phyloP scores from a whole-genome alignment of 208 protist species.

The Endotrypanum monterogeii region DNA sequence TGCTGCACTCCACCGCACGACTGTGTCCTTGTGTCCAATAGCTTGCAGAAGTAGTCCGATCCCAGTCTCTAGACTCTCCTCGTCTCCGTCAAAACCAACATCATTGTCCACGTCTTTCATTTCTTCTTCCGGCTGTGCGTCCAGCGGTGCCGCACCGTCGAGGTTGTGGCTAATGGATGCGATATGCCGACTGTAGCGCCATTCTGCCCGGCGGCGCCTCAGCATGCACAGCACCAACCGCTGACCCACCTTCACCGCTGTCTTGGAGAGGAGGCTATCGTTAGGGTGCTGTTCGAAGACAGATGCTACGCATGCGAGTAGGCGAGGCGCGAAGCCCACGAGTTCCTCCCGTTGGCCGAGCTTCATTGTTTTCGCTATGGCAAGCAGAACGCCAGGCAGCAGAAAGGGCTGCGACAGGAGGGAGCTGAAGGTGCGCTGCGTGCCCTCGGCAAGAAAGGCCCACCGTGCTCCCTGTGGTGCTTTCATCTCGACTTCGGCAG shows the following conservation, averaged over 20 bases:
- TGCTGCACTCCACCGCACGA: slow-evolving; percentile 97
- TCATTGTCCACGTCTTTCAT: slow-evolving; percentile 30
- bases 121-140: not conserved
- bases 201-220: slow-evolving; percentile 77
- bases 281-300: slow-evolving; percentile 30
- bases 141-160: slow-evolving; percentile 1
- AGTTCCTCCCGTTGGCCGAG: slow-evolving; percentile 89
- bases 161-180: slow-evolving; percentile 78
- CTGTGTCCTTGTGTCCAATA: slow-evolving; percentile 89
- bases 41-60: slow-evolving; percentile 72
- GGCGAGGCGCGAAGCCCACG: slow-evolving; percentile 45
- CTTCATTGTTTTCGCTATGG: slow-evolving; percentile 93
- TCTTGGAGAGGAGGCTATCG: slow-evolving; percentile 85
- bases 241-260: slow-evolving; percentile 90
- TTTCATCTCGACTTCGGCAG: not conserved
- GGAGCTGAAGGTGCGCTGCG: slow-evolving; percentile 26
- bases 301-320: slow-evolving; percentile 47
- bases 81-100: slow-evolving; percentile 54
- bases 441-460: slow-evolving; percentile 24
- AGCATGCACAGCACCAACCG: slow-evolving; percentile 91
- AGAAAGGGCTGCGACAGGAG: slow-evolving; percentile 32
- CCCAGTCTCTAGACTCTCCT: slow-evolving; percentile 76
- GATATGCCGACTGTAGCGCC: slow-evolving; percentile 89
- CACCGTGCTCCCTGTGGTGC: slow-evolving; percentile 17
- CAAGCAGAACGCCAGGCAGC: slow-evolving; percentile 81